These are phyloP conservation scores for Sphaerulina vaccinii DNA, from an alignment of 2,329 filamentous ascomycete genomes.

Conservation along the genomic window DNA sequence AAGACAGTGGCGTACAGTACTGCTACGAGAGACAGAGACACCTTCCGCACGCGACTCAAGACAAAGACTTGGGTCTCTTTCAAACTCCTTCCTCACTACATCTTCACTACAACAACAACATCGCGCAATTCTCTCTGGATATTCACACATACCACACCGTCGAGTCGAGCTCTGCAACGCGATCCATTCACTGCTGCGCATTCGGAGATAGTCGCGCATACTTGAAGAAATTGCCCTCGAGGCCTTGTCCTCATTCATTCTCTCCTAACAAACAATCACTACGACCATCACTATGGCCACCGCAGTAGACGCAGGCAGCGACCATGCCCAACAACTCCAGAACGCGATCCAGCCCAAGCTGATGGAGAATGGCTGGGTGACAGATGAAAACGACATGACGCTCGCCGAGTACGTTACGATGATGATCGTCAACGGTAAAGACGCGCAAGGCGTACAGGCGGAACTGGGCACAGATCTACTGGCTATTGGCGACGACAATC, in stretches of 20 bases:
- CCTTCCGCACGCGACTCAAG: too few relatives aligned
- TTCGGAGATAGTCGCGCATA: background rate
- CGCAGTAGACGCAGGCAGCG: conserved; percentile 69
- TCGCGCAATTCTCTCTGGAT: too few relatives aligned
- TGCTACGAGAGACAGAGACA: too few relatives aligned
- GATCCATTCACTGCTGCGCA: conserved; percentile 2
- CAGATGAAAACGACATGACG: conserved; percentile 75
- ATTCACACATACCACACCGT: too few relatives aligned
- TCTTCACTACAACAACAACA: too few relatives aligned
- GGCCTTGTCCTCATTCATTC: conserved; percentile 12
- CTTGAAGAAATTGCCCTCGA: conserved; percentile 1
- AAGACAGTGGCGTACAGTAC: background rate
- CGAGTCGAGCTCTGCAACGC: too few relatives aligned
- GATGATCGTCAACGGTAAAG: conserved; percentile 95
- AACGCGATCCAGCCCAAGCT: conserved; percentile 85
- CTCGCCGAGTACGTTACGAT: conserved; percentile 95
- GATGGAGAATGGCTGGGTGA: conserved; percentile 87
- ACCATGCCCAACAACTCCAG: conserved; percentile 80
- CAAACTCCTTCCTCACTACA: too few relatives aligned
- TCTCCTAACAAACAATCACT: background rate
- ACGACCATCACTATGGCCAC: conserved; percentile 58
- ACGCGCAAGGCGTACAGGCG: conserved; percentile 79
- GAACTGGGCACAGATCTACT: conserved; percentile 89
- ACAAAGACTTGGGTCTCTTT: too few relatives aligned
- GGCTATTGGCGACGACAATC: conserved; percentile 76